Conservation (phyloP, 805 yeast species). For the Candida awuae region DNA sequence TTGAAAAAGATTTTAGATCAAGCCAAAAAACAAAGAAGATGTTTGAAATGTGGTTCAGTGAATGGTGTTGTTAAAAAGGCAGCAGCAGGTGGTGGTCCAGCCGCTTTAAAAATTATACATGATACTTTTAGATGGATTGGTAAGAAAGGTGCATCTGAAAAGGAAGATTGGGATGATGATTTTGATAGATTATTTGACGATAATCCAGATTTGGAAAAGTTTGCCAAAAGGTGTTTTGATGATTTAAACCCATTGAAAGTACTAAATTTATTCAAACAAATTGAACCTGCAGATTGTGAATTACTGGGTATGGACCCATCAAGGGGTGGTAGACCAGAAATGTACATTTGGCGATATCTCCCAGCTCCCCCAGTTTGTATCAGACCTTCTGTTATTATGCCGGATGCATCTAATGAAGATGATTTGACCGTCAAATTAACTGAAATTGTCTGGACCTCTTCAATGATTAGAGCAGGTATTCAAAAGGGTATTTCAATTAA, state of each 20-base stretch:
- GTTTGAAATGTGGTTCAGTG: constrained; percentile 76
- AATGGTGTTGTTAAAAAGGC: constrained; percentile 98
- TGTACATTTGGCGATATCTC: constrained; percentile 91
- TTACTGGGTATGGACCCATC: constrained; percentile 83
- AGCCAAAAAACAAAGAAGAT: constrained; percentile 90
- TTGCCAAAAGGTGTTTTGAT: constrained; percentile 79
- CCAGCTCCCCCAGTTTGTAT: constrained; percentile 99
- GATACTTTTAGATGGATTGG: constrained; percentile 96
- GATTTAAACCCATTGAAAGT: constrained; percentile 92
- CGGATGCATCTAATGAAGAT: constrained; percentile 88
- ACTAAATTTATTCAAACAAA: constrained; percentile 76
- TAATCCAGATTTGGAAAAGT: constrained; percentile 84
- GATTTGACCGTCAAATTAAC: constrained; percentile 93
- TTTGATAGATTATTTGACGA: constrained; percentile 65
- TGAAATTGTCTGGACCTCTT: constrained; percentile 95
- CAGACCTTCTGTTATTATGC: constrained; percentile 93
- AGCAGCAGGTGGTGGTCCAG: constrained; percentile 83
- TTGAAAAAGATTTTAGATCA: constrained; percentile 79
- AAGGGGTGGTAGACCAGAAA: constrained; percentile 88
- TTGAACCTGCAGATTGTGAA: constrained; percentile 83
- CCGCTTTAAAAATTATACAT: constrained; percentile 90
- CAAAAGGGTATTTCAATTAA: constrained; percentile 92
- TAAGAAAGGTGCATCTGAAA: constrained; percentile 79
- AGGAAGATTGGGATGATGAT: constrained; percentile 78
- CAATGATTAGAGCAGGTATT: constrained; percentile 87